phyloP scores from a whole-genome alignment of 192 early-diverging fungal species.

The Mortierella alpina region DNA sequence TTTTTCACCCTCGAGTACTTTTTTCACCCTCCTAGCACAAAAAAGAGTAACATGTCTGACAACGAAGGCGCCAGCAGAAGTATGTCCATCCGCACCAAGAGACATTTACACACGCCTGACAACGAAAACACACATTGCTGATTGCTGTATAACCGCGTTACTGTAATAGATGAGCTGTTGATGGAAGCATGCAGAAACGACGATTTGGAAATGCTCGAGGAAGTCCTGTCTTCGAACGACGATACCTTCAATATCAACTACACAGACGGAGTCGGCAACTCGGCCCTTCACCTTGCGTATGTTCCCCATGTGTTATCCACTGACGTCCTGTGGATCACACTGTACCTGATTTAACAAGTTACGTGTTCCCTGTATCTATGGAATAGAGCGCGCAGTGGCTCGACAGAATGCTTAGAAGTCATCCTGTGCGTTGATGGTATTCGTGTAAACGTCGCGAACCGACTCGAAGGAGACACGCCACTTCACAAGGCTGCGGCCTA shows the following conservation, averaged over 20 bases:
- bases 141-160: neutral
- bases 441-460: conserved; percentile 66
- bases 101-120: neutral
- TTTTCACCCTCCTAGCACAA: neutral
- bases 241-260: conserved; percentile 64
- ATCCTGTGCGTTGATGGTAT: conserved; percentile 62
- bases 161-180: conserved; percentile 69
- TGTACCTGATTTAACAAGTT: too few relatives aligned
- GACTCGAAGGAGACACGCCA: conserved; percentile 68
- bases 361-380: neutral
- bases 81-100: neutral
- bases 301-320: neutral
- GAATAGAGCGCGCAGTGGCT: conserved; percentile 62
- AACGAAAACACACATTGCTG: neutral
- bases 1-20: neutral
- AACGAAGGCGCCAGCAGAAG: conserved; percentile 47
- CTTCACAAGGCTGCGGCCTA: conserved; percentile 74
- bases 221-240: conserved; percentile 59
- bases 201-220: conserved; percentile 71
- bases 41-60: conserved; percentile 16
- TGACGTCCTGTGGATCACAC: too few relatives aligned
- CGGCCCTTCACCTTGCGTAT: conserved; percentile 75
- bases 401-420: conserved; percentile 67
- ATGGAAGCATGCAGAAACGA: conserved; percentile 77
- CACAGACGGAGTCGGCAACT: conserved; percentile 69